phyloP scores from a whole-genome alignment of 2,329 filamentous ascomycete species.

The Fusarium sp. region DNA sequence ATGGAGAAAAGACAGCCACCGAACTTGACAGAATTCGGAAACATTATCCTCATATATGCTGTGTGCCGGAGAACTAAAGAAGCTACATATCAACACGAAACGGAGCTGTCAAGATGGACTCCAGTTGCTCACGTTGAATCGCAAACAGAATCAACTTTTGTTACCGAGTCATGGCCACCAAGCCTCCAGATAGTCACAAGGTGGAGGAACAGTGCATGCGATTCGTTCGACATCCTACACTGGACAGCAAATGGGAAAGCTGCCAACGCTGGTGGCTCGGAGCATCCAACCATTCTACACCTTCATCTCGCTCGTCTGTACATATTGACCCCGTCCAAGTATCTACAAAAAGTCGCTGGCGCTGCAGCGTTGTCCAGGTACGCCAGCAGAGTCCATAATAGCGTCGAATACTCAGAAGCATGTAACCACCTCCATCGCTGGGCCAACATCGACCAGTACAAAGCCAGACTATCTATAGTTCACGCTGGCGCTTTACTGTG shows the following conservation, averaged over 20 bases:
- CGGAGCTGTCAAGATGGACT: conserved; percentile 25
- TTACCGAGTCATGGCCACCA: conserved; percentile 35
- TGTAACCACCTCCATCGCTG: conserved; percentile 25
- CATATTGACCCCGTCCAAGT: conserved; percentile 27
- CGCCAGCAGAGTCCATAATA: neutral
- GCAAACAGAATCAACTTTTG: conserved; percentile 5
- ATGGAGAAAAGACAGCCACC: conserved; percentile 36
- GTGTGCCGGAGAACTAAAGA: conserved; percentile 27
- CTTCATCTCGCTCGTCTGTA: conserved; percentile 38
- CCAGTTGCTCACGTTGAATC: conserved; percentile 34
- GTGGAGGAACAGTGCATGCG: conserved; percentile 41
- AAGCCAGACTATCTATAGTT: conserved; percentile 35
- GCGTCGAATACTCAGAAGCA: conserved; percentile 19
- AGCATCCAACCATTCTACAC: conserved; percentile 40
- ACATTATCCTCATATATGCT: conserved; percentile 31
- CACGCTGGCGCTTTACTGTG: conserved; percentile 37
- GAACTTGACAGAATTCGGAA: conserved; percentile 37
- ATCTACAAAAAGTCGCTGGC: conserved; percentile 29
- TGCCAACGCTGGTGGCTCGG: conserved; percentile 34
- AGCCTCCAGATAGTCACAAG: conserved; percentile 26
- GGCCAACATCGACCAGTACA: conserved; percentile 39
- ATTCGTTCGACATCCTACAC: conserved; percentile 38
- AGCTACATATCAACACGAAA: conserved; percentile 24
- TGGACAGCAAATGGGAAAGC: conserved; percentile 38
- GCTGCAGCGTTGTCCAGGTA: neutral